These are phyloP conservation scores for Terfezia boudieri DNA, from an alignment of 495 filamentous ascomycete species.

Conservation along the genomic window DNA sequence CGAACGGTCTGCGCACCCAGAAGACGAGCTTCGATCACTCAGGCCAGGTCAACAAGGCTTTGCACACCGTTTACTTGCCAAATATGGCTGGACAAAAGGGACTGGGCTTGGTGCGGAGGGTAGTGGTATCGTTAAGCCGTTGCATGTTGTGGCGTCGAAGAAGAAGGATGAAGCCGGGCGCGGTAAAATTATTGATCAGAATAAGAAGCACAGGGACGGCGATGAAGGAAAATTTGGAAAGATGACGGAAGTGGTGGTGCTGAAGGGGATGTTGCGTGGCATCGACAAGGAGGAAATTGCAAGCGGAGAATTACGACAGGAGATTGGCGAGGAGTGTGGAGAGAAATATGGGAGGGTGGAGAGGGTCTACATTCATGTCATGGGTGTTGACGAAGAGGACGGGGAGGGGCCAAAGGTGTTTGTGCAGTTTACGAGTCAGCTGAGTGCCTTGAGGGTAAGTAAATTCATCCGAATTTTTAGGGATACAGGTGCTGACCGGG, in stretches of 20 bases:
- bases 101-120: slow-evolving; percentile 60
- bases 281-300: slow-evolving; percentile 38
- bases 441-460: slow-evolving; percentile 60
- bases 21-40: slow-evolving; percentile 28
- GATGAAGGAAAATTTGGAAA: slow-evolving; percentile 41
- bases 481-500: slow-evolving; percentile 1
- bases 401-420: slow-evolving; percentile 41
- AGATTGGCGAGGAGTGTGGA: slow-evolving; percentile 82
- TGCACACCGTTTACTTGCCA: slow-evolving; percentile 65
- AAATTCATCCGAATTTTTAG: neutral
- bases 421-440: slow-evolving; percentile 63
- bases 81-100: slow-evolving; percentile 82
- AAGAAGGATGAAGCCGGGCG: slow-evolving; percentile 48
- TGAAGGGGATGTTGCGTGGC: slow-evolving; percentile 61
- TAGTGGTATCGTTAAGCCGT: slow-evolving; percentile 58
- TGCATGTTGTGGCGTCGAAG: slow-evolving; percentile 67
- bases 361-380: slow-evolving; percentile 45
- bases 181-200: slow-evolving; percentile 62
- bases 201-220: slow-evolving; percentile 25
- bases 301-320: slow-evolving; percentile 58
- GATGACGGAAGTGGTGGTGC: slow-evolving; percentile 58
- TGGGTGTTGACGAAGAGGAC: slow-evolving; percentile 23
- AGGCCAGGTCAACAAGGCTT: slow-evolving; percentile 67
- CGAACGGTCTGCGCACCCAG: slow-evolving; percentile 25
- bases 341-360: slow-evolving; percentile 80